Base-by-base conservation (phyloP, 1,284 basidiomycete species). In the Moesziomyces aphidis region DNA sequence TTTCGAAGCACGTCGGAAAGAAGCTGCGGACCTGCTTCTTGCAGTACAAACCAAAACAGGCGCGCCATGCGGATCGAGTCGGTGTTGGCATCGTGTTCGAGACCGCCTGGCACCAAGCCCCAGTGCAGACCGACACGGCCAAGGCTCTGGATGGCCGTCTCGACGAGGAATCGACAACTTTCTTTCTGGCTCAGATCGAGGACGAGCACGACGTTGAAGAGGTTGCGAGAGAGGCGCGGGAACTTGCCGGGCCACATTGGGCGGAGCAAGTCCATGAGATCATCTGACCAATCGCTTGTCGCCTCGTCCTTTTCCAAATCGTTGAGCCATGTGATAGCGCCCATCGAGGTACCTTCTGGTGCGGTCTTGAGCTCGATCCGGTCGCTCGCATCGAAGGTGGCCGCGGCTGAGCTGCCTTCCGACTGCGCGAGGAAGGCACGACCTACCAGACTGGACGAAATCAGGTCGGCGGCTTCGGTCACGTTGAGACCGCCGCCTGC, bases 321-420 rank as follows among this genome's bases (percentile, higher is more conserved):
- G 85, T 98, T 98, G 89, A 92, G 91, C 90, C 92, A 98, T 0
- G 90, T 83, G 53, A 97, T 89, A 17, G 87, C 88, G 0, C 91
- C 92, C 1, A 45, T 36, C 7, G 28, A 22, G 17, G 43, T 36
- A 3, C 47, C 59, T n/a, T 62, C 56, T 1, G 55, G 48, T 0
- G 22, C 53, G 13, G 39, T 24, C 11, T 53, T 69, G 31, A 34
- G 52, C 50, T 73, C 82, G 49, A 74, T 70, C 17, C 76, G 72
- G 43, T 84, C 83, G 50, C 80, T 82, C 10, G 82, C 80, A 47
- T 84, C 83, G 43, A 78, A 82, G 31, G 73, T 69, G n/a, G 64
- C 51, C 6, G 56, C 17, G 79, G 92, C 89, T 5, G 61, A 42
- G 15, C 36, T 46, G 19, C 50, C 58, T 17, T 69, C 67, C 6